Conservation (phyloP, 495 filamentous ascomycete species). For the Friedmanniomyces endolithicus region DNA sequence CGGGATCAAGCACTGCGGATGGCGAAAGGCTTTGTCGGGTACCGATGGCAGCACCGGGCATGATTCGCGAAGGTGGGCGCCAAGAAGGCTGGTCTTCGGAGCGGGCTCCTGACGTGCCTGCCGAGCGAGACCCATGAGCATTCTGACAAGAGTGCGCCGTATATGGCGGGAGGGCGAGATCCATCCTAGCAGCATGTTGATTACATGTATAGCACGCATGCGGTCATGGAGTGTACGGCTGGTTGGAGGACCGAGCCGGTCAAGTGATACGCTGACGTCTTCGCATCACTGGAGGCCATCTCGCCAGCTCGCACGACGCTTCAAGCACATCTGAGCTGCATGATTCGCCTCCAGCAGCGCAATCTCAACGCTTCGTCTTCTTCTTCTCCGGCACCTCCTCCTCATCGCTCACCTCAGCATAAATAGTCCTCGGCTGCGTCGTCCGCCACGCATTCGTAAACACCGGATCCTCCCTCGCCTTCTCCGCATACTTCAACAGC, state of each 20-base stretch:
- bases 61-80: slow-evolving; percentile 16
- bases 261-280: slow-evolving; percentile 15
- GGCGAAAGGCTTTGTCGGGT: background rate
- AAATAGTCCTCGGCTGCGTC: slow-evolving; percentile 88
- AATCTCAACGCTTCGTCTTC: slow-evolving; percentile 6
- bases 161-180: no score
- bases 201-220: background rate
- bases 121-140: slow-evolving; percentile 16
- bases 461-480: slow-evolving; percentile 82
- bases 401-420: slow-evolving; percentile 83
- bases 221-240: slow-evolving; percentile 3
- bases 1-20: background rate
- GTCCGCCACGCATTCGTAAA: slow-evolving; percentile 88
- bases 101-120: slow-evolving; percentile 10
- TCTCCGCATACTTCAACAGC: slow-evolving; percentile 84
- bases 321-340: background rate
- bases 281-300: slow-evolving; percentile 14
- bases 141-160: slow-evolving; percentile 11
- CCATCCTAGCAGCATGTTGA: background rate
- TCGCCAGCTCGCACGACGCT: slow-evolving; percentile 15
- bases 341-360: background rate
- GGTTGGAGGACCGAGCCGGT: slow-evolving; percentile 12
- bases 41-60: background rate
- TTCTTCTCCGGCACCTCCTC: slow-evolving; percentile 45
- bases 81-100: slow-evolving; percentile 11